phyloP scores from a whole-genome alignment of 2,329 filamentous ascomycete genomes.

The Periconia sp. region DNA sequence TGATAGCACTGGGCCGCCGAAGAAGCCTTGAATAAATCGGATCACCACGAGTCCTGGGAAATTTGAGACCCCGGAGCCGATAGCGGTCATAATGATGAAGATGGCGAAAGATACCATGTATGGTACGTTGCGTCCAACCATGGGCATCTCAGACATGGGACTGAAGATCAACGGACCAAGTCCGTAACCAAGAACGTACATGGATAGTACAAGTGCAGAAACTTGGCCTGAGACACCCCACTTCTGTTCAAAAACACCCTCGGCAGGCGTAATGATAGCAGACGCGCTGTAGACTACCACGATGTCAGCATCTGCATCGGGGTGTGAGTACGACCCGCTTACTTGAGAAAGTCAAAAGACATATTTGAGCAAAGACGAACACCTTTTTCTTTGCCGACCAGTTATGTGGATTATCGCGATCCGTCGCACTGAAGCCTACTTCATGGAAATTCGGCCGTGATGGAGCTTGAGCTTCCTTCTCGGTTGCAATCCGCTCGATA shows the following conservation, averaged over 20 bases:
- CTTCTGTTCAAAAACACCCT: slow-evolving; percentile 2
- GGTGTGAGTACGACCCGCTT: not conserved
- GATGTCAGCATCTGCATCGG: slow-evolving; percentile 58
- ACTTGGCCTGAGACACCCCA: slow-evolving; percentile 57
- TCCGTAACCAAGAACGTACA: slow-evolving; percentile 77
- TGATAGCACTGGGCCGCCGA: slow-evolving; percentile 27
- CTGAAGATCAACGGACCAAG: slow-evolving; percentile 58
- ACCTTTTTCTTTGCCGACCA: slow-evolving; percentile 29
- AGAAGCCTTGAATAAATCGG: slow-evolving; percentile 32
- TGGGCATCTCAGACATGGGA: slow-evolving; percentile 60
- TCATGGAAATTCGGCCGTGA: not conserved
- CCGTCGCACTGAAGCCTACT: slow-evolving; percentile 3
- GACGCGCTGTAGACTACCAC: slow-evolving; percentile 53
- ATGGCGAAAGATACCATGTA: slow-evolving; percentile 69
- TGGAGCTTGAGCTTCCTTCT: not conserved
- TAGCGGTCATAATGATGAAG: slow-evolving; percentile 69
- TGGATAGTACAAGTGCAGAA: slow-evolving; percentile 76
- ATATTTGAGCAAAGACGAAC: slow-evolving; percentile 23
- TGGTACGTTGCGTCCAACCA: slow-evolving; percentile 68
- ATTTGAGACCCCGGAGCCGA: slow-evolving; percentile 64
- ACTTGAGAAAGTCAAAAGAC: slow-evolving; percentile 6
- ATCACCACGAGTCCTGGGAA: slow-evolving; percentile 65
- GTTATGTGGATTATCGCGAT: slow-evolving; percentile 36
- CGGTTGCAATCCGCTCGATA: slow-evolving; percentile 3
- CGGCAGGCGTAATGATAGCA: slow-evolving; percentile 52